Conservation (phyloP, 2,329 filamentous ascomycete genomes). For the Leptographium flavum region DNA sequence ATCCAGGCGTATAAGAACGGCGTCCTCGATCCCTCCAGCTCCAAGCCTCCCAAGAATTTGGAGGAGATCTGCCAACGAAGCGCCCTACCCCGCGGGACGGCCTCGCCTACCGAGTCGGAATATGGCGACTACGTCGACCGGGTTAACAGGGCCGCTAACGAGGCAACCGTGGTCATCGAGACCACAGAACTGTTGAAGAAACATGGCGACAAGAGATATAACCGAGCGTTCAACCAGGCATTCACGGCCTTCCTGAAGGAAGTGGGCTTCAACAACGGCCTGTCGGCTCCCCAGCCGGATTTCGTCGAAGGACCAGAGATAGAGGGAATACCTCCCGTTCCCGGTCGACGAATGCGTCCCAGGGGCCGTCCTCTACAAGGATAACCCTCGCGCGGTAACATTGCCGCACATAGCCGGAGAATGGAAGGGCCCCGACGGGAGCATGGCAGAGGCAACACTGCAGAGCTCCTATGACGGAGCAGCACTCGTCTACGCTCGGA, state of each 20-base stretch:
- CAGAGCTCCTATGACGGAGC: slow-evolving; percentile 15
- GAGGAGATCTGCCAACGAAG: slow-evolving; percentile 7
- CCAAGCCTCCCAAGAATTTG: slow-evolving; percentile 12
- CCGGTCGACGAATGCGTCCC: slow-evolving; percentile 1
- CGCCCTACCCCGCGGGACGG: slow-evolving; percentile 4
- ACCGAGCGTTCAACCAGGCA: slow-evolving; percentile 1
- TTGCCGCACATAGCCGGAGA: slow-evolving; percentile 17
- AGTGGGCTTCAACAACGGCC: slow-evolving; percentile 15
- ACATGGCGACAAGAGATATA: slow-evolving; percentile 8
- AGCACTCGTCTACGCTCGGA: slow-evolving; percentile 16
- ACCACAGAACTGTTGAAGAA: slow-evolving; percentile 11
- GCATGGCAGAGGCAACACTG: slow-evolving; percentile 9
- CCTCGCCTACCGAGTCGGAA: slow-evolving; percentile 8
- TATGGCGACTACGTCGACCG: slow-evolving; percentile 7
- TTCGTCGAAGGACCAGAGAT: slow-evolving; percentile 15
- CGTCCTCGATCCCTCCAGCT: slow-evolving; percentile 8
- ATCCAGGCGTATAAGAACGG: slow-evolving; percentile 9
- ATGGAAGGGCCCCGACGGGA: slow-evolving; percentile 8
- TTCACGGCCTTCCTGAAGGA: slow-evolving; percentile 14
- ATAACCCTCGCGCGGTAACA: too few relatives aligned
- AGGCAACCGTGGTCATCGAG: slow-evolving; percentile 10
- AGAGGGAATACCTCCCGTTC: slow-evolving; percentile 6
- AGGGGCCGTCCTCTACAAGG: slow-evolving; percentile 11
- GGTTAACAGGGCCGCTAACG: slow-evolving; percentile 7
- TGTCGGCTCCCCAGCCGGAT: slow-evolving; percentile 17